These are phyloP conservation scores for Macrophomina pseudophaseolina DNA, from an alignment of 2,329 filamentous ascomycete species.

Conservation along the genomic window DNA sequence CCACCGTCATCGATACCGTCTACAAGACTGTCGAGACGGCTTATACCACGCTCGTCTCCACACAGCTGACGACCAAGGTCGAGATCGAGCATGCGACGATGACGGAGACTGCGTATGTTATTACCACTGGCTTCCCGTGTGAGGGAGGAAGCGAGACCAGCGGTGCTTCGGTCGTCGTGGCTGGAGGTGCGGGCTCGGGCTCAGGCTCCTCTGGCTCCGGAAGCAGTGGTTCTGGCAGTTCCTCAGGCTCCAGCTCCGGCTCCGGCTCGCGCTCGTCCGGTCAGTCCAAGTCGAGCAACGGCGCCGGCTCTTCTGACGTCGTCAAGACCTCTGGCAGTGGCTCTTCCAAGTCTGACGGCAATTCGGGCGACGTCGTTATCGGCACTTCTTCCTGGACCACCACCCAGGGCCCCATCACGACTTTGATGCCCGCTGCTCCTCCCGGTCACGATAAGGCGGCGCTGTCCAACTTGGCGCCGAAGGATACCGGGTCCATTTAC, in stretches of 20 bases:
- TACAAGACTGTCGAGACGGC: conserved; percentile 2
- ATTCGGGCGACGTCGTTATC: neutral
- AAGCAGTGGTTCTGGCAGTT: neutral
- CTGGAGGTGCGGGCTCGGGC: neutral
- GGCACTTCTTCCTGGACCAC: conserved; percentile 4
- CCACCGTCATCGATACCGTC: conserved; percentile 8
- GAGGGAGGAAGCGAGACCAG: neutral
- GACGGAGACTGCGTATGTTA: conserved; percentile 6
- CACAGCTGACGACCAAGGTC: conserved; percentile 2
- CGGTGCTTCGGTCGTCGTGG: neutral
- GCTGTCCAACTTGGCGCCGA: conserved; percentile 5
- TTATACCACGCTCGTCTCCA: neutral
- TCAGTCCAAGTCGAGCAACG: neutral
- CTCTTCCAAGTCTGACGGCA: neutral
- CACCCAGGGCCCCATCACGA: neutral
- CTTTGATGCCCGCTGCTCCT: neutral
- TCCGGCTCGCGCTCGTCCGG: neutral
- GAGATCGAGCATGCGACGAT: neutral
- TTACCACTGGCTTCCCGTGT: conserved; percentile 6
- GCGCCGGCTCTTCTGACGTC: neutral
- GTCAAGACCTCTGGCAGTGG: neutral
- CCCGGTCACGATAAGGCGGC: neutral
- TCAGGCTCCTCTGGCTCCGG: neutral
- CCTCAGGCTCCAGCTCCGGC: neutral
- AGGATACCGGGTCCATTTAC: conserved; percentile 2